Evolutionary conservation across 768 basidiomycete species (phyloP).

Genomic region (Russula brevipes): DNA sequence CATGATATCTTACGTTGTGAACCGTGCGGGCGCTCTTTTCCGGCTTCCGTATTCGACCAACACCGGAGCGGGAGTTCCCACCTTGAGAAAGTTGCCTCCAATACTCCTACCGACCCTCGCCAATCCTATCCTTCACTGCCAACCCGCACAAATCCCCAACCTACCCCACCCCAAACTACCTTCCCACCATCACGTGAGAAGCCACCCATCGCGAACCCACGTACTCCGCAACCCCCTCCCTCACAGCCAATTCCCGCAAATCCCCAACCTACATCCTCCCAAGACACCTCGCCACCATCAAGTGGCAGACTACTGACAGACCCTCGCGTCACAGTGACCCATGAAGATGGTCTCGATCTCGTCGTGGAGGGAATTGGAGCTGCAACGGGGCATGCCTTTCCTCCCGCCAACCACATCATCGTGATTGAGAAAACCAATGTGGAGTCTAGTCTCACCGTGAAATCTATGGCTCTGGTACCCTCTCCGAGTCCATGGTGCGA

Average conservation of each 20-base stretch:
- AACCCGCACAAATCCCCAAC: not conserved
- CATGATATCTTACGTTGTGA: constrained; percentile 29
- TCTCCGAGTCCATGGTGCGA: constrained; percentile 6
- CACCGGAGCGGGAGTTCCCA: constrained; percentile 5
- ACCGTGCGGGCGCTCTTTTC: constrained; percentile 21
- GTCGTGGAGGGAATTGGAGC: not conserved
- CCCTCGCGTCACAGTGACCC: constrained; percentile 6
- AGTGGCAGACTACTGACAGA: not conserved
- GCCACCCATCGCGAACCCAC: not conserved
- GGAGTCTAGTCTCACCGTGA: not conserved
- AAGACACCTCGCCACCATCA: not conserved
- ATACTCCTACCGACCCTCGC: not conserved
- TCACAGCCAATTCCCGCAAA: not conserved
- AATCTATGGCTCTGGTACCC: not conserved
- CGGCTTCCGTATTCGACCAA: not conserved
- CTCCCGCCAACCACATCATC: not conserved
- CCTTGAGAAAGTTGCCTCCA: constrained; percentile 3
- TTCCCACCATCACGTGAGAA: not conserved
- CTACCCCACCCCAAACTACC: not conserved
- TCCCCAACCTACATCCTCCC: not conserved
- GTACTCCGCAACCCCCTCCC: not conserved
- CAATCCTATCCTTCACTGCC: not conserved
- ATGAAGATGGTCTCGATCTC: constrained; percentile 14
- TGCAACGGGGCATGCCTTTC: not conserved
- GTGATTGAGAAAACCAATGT: not conserved